Base-by-base conservation (phyloP, 2,329 filamentous ascomycete species). In the Coniella lustricola region DNA sequence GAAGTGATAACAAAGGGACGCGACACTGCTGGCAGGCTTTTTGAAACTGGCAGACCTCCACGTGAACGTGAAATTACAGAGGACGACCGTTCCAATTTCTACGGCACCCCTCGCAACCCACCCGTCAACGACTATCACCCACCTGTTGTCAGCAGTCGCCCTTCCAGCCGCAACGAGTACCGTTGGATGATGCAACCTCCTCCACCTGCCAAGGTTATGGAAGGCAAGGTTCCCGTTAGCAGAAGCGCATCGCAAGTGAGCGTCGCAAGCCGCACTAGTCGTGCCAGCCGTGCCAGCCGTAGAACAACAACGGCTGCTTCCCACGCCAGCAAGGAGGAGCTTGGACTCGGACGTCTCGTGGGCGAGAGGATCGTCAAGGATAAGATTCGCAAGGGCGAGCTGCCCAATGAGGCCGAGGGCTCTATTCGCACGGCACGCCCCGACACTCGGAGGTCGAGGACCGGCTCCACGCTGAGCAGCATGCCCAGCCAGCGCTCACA, bases 131-230 rank as follows among this genome's bases (percentile, higher is more conserved):
- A 94, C 53, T 79, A 90, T 50, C 87, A 94, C 62, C 87, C 88
- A 4, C 88, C 89, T 3, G 84, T 94, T 44, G 86, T 93, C 52
- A 88, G 80, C 64, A 87, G 82, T 66, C 85, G 79, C 49, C 85
- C 83, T 13, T 76, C 74, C 33, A 82, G 79, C 62, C 81, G 72
- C 60, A 81, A 82, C 47, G 88, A 87, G 51, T 84, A 86, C 47
- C 77, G 76, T 60, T 96, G 90, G 90, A 95, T 96, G 90, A 72
- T 95, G 44, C 88, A 95, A 61, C 90, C 90, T 2, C 89, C 90
- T 1, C 90, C 90, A n/a, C 80, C 84, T 31, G 89, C 90, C 49
- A 90, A 85, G 63, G 75, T 95, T 51, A 96, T 96, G 90, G 86
- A 85, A 55, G 90, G 90, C 56, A 93, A 90, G 63, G 79, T 87